Conservation (phyloP, 2,329 filamentous ascomycete species). For the Fusarium incarnatum region DNA sequence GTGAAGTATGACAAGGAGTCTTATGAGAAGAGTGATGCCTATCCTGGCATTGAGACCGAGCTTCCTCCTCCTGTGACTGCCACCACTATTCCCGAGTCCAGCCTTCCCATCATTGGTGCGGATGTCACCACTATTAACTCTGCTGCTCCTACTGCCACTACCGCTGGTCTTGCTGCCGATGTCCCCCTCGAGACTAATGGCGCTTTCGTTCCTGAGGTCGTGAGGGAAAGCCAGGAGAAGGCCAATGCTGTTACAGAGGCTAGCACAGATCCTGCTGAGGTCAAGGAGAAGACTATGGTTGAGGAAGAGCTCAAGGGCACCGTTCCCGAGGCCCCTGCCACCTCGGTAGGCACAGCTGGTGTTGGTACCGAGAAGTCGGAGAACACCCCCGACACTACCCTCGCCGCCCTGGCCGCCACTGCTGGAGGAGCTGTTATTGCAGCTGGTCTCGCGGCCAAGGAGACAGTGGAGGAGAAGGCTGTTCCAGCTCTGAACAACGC, state of each 20-base stretch:
- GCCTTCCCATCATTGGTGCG: conserved; percentile 71
- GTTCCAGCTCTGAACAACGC: conserved; percentile 53
- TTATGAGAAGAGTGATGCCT: conserved; percentile 82
- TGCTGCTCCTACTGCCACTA: conserved; percentile 69
- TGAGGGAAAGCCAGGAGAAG: conserved; percentile 78
- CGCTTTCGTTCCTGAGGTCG: conserved; percentile 59
- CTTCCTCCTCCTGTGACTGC: conserved; percentile 69
- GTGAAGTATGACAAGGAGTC: conserved; percentile 85
- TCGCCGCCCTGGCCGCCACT: conserved; percentile 54
- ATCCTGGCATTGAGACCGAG: conserved; percentile 63
- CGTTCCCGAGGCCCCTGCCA: conserved; percentile 69
- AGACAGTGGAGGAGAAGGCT: conserved; percentile 53
- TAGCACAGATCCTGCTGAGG: conserved; percentile 71
- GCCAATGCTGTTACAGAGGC: conserved; percentile 75
- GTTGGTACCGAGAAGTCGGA: conserved; percentile 66
- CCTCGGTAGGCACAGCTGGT: conserved; percentile 66
- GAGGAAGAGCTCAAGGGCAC: conserved; percentile 78
- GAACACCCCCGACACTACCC: conserved; percentile 53
- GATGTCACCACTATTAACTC: conserved; percentile 64
- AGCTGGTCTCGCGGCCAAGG: conserved; percentile 50
- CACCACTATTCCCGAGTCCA: conserved; percentile 84
- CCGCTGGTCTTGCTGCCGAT: conserved; percentile 74
- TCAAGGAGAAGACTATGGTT: conserved; percentile 76
- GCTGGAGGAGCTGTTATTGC: conserved; percentile 51
- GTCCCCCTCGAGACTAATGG: conserved; percentile 71